Conservation (phyloP, 1,139 yeast genomes). For the Diutina siamensis region DNA sequence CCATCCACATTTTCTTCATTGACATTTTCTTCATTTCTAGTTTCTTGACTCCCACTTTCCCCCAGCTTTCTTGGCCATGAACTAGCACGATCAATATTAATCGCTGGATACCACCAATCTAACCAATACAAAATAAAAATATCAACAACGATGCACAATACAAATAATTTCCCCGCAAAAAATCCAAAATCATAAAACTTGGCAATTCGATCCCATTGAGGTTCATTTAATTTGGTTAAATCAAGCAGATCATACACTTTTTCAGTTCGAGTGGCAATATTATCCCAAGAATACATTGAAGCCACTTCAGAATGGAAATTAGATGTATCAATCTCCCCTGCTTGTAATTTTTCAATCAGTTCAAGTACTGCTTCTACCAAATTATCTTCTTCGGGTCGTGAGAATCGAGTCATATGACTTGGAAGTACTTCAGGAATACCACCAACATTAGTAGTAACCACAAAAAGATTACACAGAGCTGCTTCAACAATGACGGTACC, state of each 20-base stretch:
- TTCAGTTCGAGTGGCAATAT: conserved; percentile 81
- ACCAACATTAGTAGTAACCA: conserved; percentile 93
- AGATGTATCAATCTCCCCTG: conserved; percentile 56
- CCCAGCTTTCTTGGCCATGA: too few relatives aligned
- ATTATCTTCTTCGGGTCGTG: conserved; percentile 74
- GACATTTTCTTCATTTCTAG: background rate
- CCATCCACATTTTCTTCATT: background rate
- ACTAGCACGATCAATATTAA: conserved; percentile 53
- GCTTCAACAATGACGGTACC: conserved; percentile 98
- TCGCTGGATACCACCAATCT: conserved; percentile 61
- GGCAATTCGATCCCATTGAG: conserved; percentile 37
- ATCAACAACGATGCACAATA: conserved; percentile 71
- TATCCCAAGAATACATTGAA: conserved; percentile 85
- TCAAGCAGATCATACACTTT: conserved; percentile 58
- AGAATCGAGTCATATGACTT: conserved; percentile 83
- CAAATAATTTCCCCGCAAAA: conserved; percentile 78
- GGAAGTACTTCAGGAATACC: conserved; percentile 98
- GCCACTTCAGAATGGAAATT: conserved; percentile 69
- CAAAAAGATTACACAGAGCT: conserved; percentile 88
- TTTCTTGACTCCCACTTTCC: background rate
- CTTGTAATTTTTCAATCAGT: conserved; percentile 50
- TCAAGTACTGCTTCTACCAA: conserved; percentile 54
- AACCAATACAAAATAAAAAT: conserved; percentile 49
- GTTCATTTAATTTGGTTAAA: conserved; percentile 29
- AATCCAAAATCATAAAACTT: conserved; percentile 66